Conservation (phyloP, 2,329 filamentous ascomycete species). For the Tympanopsis confertula region DNA sequence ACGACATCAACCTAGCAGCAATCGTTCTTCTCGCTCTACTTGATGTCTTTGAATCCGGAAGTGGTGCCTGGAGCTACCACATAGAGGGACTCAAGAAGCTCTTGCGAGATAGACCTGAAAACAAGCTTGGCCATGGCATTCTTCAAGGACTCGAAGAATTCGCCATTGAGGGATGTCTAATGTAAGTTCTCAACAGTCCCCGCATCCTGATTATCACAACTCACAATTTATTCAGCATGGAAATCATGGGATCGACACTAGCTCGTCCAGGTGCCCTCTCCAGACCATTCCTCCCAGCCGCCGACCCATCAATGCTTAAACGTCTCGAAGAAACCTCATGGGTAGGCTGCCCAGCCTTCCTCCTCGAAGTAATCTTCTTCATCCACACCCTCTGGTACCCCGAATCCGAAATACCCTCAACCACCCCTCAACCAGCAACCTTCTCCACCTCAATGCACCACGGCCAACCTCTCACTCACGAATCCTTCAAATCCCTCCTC, state of each 20-base stretch:
- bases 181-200: constrained; percentile 11
- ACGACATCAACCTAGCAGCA: constrained; percentile 27
- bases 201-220: constrained; percentile 1
- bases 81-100: constrained; percentile 35
- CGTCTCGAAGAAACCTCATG: constrained; percentile 24
- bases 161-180: constrained; percentile 20
- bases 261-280: constrained; percentile 22
- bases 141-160: constrained; percentile 20
- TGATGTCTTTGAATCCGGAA: constrained; percentile 35
- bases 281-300: constrained; percentile 19
- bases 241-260: constrained; percentile 27
- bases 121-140: constrained; percentile 8
- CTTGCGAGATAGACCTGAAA: constrained; percentile 21
- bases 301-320: constrained; percentile 19
- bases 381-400: constrained; percentile 21
- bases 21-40: constrained; percentile 35
- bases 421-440: constrained; percentile 8
- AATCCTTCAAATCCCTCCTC: constrained; percentile 17
- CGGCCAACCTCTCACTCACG: constrained; percentile 12
- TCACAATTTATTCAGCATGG: constrained; percentile 13
- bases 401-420: constrained; percentile 13
- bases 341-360: constrained; percentile 25
- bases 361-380: constrained; percentile 24
- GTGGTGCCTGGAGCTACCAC: constrained; percentile 36
- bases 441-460: constrained; percentile 13